These are phyloP conservation scores for Claviceps maximensis DNA, from an alignment of 2,329 filamentous ascomycete species.

Conservation along the genomic window DNA sequence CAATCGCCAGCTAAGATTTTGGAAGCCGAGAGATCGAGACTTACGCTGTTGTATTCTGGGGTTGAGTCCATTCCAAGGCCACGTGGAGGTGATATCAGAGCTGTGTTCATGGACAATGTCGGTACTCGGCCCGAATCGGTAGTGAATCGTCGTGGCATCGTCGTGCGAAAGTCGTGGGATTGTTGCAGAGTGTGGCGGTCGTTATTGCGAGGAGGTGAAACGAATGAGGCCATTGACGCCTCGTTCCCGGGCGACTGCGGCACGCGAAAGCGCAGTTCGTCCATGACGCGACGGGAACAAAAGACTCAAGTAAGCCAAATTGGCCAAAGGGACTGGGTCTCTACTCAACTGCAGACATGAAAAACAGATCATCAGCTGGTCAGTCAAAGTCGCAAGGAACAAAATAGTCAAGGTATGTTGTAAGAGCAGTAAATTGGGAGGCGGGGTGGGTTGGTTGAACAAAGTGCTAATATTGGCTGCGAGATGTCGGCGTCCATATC, in stretches of 20 bases:
- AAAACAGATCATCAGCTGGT: constrained; percentile 19
- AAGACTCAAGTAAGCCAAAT: constrained; percentile 27
- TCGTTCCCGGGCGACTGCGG: constrained; percentile 71
- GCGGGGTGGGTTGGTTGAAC: constrained; percentile 13
- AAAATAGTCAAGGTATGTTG: constrained; percentile 13
- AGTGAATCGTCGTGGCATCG: constrained; percentile 83
- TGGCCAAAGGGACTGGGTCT: constrained; percentile 18
- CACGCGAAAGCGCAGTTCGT: constrained; percentile 66
- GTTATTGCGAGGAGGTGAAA: constrained; percentile 60
- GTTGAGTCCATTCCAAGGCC: constrained; percentile 25
- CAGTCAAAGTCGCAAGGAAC: constrained; percentile 13
- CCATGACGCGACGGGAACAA: constrained; percentile 36
- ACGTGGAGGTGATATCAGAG: constrained; percentile 38
- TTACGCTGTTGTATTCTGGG: constrained; percentile 35
- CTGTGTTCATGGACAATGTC: constrained; percentile 41
- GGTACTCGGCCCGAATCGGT: constrained; percentile 78
- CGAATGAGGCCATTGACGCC: constrained; percentile 58
- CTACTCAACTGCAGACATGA: constrained; percentile 24
- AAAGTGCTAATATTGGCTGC: constrained; percentile 11
- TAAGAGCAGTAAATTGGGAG: constrained; percentile 17
- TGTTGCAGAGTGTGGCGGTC: constrained; percentile 41
- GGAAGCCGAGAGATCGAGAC: constrained; percentile 8
- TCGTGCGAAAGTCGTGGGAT: constrained; percentile 56
- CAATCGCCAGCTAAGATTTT: not conserved
- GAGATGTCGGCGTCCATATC: constrained; percentile 5